A percentile compares a stretch with the other conserved stretches of the same genome.
These are phyloP conservation scores for Fonsecaea pedrosoi DNA, from an alignment of 2,329 filamentous ascomycete species.

Conservation along the genomic window DNA sequence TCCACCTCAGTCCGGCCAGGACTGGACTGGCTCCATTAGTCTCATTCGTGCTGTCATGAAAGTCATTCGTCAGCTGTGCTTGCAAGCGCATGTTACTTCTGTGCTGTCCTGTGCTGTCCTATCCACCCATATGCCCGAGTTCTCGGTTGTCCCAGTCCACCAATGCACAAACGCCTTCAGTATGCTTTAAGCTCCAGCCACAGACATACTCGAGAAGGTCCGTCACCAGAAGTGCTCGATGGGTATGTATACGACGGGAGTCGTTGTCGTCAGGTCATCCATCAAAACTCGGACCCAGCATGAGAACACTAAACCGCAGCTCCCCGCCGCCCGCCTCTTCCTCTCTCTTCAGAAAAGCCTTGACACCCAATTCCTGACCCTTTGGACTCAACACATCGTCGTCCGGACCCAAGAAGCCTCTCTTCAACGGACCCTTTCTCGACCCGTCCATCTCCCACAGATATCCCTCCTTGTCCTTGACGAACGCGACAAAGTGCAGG, in stretches of 20 bases:
- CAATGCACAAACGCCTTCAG: not conserved
- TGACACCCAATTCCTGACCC: conserved; percentile 74
- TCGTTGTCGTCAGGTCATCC: conserved; percentile 49
- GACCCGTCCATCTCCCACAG: conserved; percentile 83
- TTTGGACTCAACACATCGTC: conserved; percentile 78
- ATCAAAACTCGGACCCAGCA: conserved; percentile 60
- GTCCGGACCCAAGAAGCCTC: conserved; percentile 63
- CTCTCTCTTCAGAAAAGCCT: conserved; percentile 66
- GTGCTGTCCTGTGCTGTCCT: not conserved
- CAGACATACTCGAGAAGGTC: not conserved
- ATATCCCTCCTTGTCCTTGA: conserved; percentile 73
- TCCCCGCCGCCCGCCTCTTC: conserved; percentile 60
- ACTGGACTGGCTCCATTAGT: not conserved
- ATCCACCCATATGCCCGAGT: not conserved
- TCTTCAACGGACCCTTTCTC: conserved; percentile 74
- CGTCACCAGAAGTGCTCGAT: not conserved
- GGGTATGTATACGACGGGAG: not conserved
- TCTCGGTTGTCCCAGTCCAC: not conserved
- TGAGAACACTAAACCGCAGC: conserved; percentile 69
- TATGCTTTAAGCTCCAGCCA: not conserved
- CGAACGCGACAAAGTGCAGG: conserved; percentile 94
- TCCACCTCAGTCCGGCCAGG: not conserved
- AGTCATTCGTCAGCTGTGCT: not conserved
- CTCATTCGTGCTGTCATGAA: not conserved
- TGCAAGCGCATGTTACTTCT: not conserved